Evolutionary conservation across 73 alveolate species (phyloP), one percentile per base, ranked within the genome.

Genomic region (Strombidium stylifer): DNA sequence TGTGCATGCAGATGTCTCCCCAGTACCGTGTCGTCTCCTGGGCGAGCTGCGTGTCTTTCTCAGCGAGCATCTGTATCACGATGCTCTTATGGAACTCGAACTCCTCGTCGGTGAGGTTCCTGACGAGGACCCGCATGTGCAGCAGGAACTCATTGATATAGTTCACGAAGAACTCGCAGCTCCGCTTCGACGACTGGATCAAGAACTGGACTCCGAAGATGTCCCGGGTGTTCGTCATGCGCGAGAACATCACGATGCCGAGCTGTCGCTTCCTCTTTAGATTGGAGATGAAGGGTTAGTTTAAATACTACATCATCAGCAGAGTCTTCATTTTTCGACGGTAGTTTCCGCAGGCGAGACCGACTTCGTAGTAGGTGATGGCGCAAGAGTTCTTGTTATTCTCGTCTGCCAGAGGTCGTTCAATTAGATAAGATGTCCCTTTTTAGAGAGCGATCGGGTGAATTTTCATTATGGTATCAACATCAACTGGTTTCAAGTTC

Each of bases 211-310:
- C 71, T n/a, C 42, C 27, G 24, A 73, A 34, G 49, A 27, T 54
- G 0, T 52, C 76, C 62, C 86, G 25, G 41, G 15, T 36, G 30
- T 23, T 31, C n/a, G 49, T 49, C 6, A 23, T 48, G 40, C 57
- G 45, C 23, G 77, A 41, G 37, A 18, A 49, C 0, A 50, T 61
- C 0, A 50, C 47, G 30, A 67, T 67, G 12, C 89, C 89, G 20
- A 76, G 81, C 37, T 69, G 59, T 15, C 67, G 73, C 19, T 67
- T 70, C 16, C 83, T 76, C 24, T 83, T 66, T 19, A 76, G 28
- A 34, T 49, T 32, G 18, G 48, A 62, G 47, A 40, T 67, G 62
- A 51, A 59, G 19, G 89, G 89, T 27, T 67, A 52, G 41, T 68
- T 54, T 20, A 76, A 10, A 57, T 48, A 46, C 27, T 62, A 64